Evolutionary conservation across 208 protist genomes (phyloP).

Genomic region (Acanthamoeba sp.): DNA sequence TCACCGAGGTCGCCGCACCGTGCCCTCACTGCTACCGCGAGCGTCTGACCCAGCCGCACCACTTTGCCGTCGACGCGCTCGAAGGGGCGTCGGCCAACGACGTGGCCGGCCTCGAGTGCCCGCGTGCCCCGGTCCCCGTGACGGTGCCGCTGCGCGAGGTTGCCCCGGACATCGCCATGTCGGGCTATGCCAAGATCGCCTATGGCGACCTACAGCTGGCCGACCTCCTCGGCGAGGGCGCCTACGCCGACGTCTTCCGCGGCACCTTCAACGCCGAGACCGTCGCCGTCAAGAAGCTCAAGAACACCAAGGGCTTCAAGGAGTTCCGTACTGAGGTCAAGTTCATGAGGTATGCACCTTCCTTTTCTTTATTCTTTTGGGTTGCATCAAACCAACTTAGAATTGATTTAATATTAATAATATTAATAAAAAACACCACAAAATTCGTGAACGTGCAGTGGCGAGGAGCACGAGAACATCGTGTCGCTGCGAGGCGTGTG

Average conservation of each 20-base stretch:
- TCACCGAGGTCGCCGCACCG: neutral
- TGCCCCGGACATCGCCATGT: constrained; percentile 58
- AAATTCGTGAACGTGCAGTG: constrained; percentile 16
- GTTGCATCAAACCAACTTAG: no score
- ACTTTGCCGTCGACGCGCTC: neutral
- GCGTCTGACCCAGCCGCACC: neutral
- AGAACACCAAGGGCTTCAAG: constrained; percentile 81
- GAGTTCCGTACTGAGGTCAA: constrained; percentile 82
- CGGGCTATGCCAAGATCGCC: neutral
- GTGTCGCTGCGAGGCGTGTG: constrained; percentile 80
- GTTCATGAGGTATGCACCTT: constrained; percentile 73
- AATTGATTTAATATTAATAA: no score
- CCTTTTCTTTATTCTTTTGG: neutral
- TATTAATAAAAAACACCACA: no score
- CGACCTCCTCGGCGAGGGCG: constrained; percentile 65
- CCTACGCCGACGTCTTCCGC: constrained; percentile 63
- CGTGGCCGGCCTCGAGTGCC: neutral
- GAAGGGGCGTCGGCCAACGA: constrained; percentile 49
- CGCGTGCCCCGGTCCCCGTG: neutral
- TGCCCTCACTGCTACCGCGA: constrained; percentile 50
- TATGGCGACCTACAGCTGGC: constrained; percentile 5
- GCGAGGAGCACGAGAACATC: constrained; percentile 75
- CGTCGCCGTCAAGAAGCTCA: constrained; percentile 63
- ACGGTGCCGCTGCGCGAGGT: neutral
- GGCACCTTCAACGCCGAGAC: neutral